Conservation (phyloP, 2,329 filamentous ascomycete species). For the Cercospora brassicicola region DNA sequence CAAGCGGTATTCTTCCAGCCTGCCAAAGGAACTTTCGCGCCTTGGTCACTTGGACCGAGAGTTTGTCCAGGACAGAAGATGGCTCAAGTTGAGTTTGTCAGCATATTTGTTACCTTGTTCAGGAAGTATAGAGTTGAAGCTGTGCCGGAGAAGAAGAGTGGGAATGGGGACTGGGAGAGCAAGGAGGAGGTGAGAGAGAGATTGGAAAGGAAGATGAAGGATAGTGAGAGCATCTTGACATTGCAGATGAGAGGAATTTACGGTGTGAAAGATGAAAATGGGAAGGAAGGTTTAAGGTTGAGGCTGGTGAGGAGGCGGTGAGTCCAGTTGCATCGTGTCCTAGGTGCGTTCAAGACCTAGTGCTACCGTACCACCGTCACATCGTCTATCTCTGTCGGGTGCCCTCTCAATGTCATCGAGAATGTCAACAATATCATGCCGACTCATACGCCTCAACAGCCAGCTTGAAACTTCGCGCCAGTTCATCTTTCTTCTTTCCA, state of each 20-base stretch:
- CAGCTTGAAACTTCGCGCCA: not conserved
- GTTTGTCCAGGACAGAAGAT: constrained; percentile 57
- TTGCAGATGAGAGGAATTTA: constrained; percentile 35
- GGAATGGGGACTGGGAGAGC: constrained; percentile 17
- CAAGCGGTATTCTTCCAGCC: constrained; percentile 37
- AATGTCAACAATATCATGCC: not conserved
- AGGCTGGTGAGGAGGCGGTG: constrained; percentile 18
- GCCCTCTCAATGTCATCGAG: not conserved
- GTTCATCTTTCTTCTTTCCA: not conserved
- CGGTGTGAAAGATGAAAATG: constrained; percentile 18
- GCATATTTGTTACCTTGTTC: constrained; percentile 46
- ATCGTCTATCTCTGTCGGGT: not conserved
- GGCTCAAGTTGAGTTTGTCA: constrained; percentile 57
- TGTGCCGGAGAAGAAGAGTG: constrained; percentile 20
- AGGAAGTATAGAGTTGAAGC: constrained; percentile 28
- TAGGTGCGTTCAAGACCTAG: too few species aligned
- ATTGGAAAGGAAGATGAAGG: constrained; percentile 28
- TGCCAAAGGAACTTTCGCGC: constrained; percentile 45
- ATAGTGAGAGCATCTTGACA: constrained; percentile 31
- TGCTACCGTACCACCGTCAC: not conserved
- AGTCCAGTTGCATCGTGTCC: not conserved
- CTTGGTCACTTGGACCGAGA: constrained; percentile 54
- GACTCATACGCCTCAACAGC: not conserved
- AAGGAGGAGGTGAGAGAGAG: constrained; percentile 22
- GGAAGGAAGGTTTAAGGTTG: constrained; percentile 20